Evolutionary conservation across 2,329 filamentous ascomycete species (phyloP).

Genomic region (Penicillium fuscoglaucum): DNA sequence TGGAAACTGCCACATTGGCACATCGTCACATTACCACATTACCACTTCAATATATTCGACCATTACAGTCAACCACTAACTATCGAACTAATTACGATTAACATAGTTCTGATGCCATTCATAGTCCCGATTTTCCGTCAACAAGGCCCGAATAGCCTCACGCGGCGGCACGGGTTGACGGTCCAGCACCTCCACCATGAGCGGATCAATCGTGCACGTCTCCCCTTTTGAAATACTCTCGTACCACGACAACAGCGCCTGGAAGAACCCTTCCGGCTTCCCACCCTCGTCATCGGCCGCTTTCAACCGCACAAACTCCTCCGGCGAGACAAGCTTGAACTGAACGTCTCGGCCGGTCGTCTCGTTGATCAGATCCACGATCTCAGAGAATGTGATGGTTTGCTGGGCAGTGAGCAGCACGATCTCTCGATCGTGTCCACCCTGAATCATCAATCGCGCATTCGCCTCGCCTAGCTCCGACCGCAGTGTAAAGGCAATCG

Average conservation of each 20-base stretch:
- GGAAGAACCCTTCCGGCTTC: constrained; percentile 42
- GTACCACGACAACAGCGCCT: constrained; percentile 47
- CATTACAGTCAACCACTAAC: neutral
- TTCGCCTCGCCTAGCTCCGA: constrained; percentile 58
- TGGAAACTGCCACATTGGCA: neutral
- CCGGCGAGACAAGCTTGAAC: constrained; percentile 36
- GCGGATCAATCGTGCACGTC: constrained; percentile 42
- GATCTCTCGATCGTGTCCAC: constrained; percentile 37
- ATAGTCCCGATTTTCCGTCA: constrained; percentile 37
- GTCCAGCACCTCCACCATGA: constrained; percentile 48
- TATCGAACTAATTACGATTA: too few species aligned
- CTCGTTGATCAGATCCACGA: constrained; percentile 43
- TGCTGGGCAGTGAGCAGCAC: constrained; percentile 43
- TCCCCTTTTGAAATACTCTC: constrained; percentile 49
- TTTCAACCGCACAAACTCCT: constrained; percentile 37
- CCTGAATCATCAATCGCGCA: constrained; percentile 51
- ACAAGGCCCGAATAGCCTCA: constrained; percentile 32
- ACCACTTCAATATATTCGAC: neutral
- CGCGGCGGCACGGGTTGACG: constrained; percentile 46
- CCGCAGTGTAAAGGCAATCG: constrained; percentile 53
- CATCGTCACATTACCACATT: too few species aligned
- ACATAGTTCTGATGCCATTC: constrained; percentile 50
- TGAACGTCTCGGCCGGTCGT: constrained; percentile 35
- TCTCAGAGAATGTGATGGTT: constrained; percentile 36
- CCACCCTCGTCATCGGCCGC: constrained; percentile 38